Evolutionary conservation across 352 stramenopile genomes (phyloP), one percentile per base, ranked within the genome.

Genomic region (Globisporangium lucens): DNA sequence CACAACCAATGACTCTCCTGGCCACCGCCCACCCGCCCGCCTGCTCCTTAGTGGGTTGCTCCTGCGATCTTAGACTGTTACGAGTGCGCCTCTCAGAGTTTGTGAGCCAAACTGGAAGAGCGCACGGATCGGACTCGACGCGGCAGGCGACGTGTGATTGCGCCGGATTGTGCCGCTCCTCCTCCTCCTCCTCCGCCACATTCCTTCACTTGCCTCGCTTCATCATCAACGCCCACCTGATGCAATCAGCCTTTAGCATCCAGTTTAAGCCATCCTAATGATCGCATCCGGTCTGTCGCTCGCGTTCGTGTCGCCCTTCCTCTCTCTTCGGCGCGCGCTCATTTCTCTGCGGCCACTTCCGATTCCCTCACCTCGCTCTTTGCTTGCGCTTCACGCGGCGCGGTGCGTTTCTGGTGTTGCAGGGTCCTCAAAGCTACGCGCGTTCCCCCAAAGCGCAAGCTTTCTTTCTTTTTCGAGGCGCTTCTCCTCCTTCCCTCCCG

Each of bases 351-450:
- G 43, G 24, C 43, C 43, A 22, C 43, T 51, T 51, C 43, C 17
- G 17, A 24, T 22, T 22, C 43, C 43, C 43, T 51, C 43, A 2
- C 6, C 17, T 49, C 41, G 41, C 41, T 46, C 53, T 38, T 15
- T 22, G 10, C 15, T 22, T 30, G 33, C 56, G 56, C 56, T 29
- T 55, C n/a, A 30, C 47, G 47, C 22, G 47, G 47, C 8, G 38
- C 47, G 47, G 20, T 24, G 56, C 56, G 36, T 61, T 61, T 61
- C 56, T 61, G 56, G 33, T 61, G 56, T 49, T 61, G 56, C 33
- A 61, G 56, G 17, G 12, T 46, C 12, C 12, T 17, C 38, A 17
- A 46, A 43, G 38, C 38, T 13, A 9, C 12, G 36, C 15, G 6
- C 3, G 12, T 12, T 46, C 38, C 7, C 17, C 36, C 12, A 12